These are phyloP conservation scores for Pelargonium citronellum DNA, from an alignment of 441 rosid genomes.

Conservation along the genomic window DNA sequence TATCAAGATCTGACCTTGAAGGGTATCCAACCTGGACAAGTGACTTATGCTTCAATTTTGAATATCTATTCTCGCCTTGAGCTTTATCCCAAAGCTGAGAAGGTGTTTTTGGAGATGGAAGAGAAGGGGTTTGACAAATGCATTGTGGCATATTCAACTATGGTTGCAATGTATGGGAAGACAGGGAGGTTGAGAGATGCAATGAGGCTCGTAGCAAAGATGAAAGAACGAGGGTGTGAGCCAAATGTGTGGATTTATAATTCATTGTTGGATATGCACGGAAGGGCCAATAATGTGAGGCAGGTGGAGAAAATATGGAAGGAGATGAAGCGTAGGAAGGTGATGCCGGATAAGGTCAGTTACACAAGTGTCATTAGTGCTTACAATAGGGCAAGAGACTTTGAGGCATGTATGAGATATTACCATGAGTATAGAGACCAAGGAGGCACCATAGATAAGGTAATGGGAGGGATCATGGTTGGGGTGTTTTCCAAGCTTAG, in stretches of 20 bases:
- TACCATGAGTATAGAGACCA: conserved; percentile 54
- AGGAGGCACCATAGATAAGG: conserved; percentile 55
- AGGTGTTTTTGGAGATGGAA: conserved; percentile 57
- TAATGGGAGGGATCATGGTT: conserved; percentile 77
- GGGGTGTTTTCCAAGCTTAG: conserved; percentile 72
- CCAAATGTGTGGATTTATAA: conserved; percentile 89
- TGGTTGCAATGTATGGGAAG: conserved; percentile 74
- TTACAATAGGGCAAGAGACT: conserved; percentile 56
- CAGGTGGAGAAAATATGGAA: conserved; percentile 78
- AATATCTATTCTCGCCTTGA: conserved; percentile 55
- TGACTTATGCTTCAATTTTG: conserved; percentile 67
- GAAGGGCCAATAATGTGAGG: conserved; percentile 52
- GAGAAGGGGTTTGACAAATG: conserved; percentile 64
- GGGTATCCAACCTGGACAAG: conserved; percentile 74
- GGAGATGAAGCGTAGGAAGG: conserved; percentile 66
- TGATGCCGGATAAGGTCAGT: conserved; percentile 64
- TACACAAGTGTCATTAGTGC: conserved; percentile 65
- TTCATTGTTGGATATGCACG: conserved; percentile 73
- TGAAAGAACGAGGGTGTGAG: conserved; percentile 65
- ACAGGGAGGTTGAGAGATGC: conserved; percentile 57
- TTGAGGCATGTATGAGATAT: conserved; percentile 45
- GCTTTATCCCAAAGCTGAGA: conserved; percentile 51
- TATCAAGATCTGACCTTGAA: conserved; percentile 44
- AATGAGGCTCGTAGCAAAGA: conserved; percentile 57
- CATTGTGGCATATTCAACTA: conserved; percentile 71